Base-by-base conservation (phyloP, 768 basidiomycete genomes). In the Clavulina sp. region DNA sequence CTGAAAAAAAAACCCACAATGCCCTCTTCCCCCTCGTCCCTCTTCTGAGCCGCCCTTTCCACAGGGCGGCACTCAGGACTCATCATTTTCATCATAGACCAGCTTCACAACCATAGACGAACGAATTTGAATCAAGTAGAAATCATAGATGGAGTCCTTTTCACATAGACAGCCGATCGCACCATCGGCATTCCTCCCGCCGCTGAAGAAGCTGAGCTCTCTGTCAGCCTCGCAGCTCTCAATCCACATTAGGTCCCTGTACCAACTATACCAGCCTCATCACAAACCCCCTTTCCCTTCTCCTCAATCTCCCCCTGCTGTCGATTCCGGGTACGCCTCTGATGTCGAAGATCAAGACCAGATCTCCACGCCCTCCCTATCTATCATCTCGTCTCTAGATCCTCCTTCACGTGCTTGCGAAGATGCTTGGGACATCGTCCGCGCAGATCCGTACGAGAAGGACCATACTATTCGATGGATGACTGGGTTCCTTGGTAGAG, bases 271-370 rank as follows among this genome's bases (percentile, higher is more conserved):
- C 31, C 48, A 34, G 32, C 48, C 48, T 16, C 1, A 7, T 16
- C 16, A 34, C 29, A 34, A 30, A 30, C 32, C 24, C 7, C 48
- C 48, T 16, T 9, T 16, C 60, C 62, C 23, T 59, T 63, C 26
- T 49, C 65, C 58, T 48, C 62, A 50, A 9, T 52, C 19, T 54
- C 6, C 63, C 5, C 65, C 65, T 18, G 69, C 75, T 2, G 77
- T 77, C 1, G 82, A 86, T 63, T 84, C 82, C 7, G 84, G 84
- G 32, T 85, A 85, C 56, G 84, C 80, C 4, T 82, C 81, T 36
- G 80, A 77, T 24, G 78, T 78, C 48, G 78, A 76, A 47, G 76
- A 78, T 0, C 54, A 47, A 29, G 40, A 29, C 31, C 61, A 61
- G 13, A 46, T 9, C 43, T 46, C 24, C 43, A 2, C 9, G 26